These are phyloP conservation scores for Fusarium sp. DNA, from an alignment of 2,329 filamentous ascomycete species.

Conservation along the genomic window DNA sequence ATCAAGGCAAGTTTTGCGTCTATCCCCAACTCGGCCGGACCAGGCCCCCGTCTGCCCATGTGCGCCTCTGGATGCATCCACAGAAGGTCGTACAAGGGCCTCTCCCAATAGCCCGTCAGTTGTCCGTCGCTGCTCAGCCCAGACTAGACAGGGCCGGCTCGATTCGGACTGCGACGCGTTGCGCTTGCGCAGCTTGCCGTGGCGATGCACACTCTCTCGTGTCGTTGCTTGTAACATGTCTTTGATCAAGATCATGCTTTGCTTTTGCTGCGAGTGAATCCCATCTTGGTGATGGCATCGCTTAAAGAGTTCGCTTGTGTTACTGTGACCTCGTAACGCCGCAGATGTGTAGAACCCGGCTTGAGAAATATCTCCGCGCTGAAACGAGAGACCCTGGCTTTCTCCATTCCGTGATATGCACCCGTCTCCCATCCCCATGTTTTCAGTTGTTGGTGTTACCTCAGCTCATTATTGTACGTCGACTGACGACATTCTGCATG, in stretches of 20 bases:
- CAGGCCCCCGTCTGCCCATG: constrained; percentile 35
- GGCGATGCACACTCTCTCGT: constrained; percentile 16
- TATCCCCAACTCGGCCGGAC: constrained; percentile 36
- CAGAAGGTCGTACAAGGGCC: constrained; percentile 26
- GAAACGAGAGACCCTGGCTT: constrained; percentile 16
- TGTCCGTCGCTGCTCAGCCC: constrained; percentile 31
- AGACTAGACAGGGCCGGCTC: constrained; percentile 17
- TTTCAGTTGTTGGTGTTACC: constrained; percentile 21
- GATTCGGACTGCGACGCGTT: constrained; percentile 34
- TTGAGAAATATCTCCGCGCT: constrained; percentile 33
- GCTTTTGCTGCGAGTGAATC: constrained; percentile 26
- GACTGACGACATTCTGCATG: constrained; percentile 28
- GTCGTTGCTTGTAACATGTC: background rate
- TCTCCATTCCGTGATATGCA: constrained; percentile 3
- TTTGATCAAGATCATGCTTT: background rate
- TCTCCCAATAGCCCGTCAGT: constrained; percentile 18
- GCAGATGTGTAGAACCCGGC: constrained; percentile 20
- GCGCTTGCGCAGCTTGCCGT: constrained; percentile 38
- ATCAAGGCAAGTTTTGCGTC: constrained; percentile 39
- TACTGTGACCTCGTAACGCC: constrained; percentile 23
- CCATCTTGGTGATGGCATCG: constrained; percentile 17
- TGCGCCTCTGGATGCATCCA: constrained; percentile 34
- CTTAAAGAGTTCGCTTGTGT: constrained; percentile 20
- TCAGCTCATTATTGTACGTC: constrained; percentile 13
- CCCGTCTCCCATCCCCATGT: constrained; percentile 16